These are phyloP conservation scores for Penicillium sp. DNA, from an alignment of 2,329 filamentous ascomycete genomes.

Conservation along the genomic window DNA sequence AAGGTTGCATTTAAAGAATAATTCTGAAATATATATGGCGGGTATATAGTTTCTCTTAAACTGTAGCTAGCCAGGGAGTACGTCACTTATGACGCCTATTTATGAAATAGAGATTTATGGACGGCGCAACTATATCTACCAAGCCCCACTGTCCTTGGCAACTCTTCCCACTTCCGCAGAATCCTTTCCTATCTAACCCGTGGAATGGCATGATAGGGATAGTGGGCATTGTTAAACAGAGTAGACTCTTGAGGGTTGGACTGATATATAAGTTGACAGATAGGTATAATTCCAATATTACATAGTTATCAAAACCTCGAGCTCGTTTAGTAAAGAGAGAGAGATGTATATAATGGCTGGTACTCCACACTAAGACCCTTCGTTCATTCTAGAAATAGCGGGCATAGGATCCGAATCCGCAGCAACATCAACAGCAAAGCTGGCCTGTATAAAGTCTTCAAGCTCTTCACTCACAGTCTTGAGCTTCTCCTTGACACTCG, in stretches of 20 bases:
- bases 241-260: neutral
- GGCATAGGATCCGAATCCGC: slow-evolving; percentile 31
- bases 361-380: slow-evolving; percentile 15
- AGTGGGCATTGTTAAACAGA: neutral
- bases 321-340: neutral
- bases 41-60: neutral
- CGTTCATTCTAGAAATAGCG: slow-evolving; percentile 8
- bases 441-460: slow-evolving; percentile 93
- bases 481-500: slow-evolving; percentile 89
- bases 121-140: no score
- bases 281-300: no score
- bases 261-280: neutral
- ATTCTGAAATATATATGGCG: neutral
- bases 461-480: slow-evolving; percentile 95
- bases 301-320: neutral
- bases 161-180: no score
- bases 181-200: no score
- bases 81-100: neutral
- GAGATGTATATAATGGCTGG: neutral
- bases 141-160: no score
- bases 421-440: slow-evolving; percentile 70
- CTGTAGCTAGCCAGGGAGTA: neutral
- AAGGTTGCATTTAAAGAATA: neutral
- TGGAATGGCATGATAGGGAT: no score
- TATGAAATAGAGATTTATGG: neutral